These are phyloP conservation scores for Infundibulicybe gibba DNA, from an alignment of 768 basidiomycete species.

Conservation along the genomic window DNA sequence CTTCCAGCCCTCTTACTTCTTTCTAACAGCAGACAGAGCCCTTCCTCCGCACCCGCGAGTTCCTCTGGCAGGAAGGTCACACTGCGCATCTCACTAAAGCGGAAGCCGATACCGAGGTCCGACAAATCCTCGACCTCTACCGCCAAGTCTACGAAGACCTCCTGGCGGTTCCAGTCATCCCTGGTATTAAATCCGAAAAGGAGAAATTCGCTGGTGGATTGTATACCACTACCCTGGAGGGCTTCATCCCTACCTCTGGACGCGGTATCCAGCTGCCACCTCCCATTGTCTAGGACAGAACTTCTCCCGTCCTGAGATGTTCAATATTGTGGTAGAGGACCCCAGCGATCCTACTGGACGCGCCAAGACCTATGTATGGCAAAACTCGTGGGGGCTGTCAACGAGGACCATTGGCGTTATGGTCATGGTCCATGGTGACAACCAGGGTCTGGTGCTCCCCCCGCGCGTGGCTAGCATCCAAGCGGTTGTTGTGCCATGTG, in stretches of 20 bases:
- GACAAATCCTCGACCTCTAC: conserved; percentile 93
- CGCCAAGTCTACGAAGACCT: conserved; percentile 94
- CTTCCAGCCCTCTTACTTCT: neutral
- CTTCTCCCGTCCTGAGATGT: conserved; percentile 95
- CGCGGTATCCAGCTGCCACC: conserved; percentile 98
- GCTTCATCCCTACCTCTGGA: conserved; percentile 95
- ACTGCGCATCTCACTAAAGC: conserved; percentile 87
- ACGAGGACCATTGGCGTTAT: conserved; percentile 97
- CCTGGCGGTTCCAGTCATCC: conserved; percentile 95
- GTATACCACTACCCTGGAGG: conserved; percentile 98
- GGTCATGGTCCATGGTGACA: conserved; percentile 99
- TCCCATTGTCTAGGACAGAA: conserved; percentile 99
- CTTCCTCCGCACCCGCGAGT: conserved; percentile 98
- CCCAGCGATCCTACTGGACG: conserved; percentile 69
- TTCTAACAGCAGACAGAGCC: conserved; percentile 56
- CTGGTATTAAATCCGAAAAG: conserved; percentile 96
- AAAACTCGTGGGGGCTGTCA: conserved; percentile 97
- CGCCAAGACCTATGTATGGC: conserved; percentile 86
- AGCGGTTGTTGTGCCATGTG: conserved; percentile 89
- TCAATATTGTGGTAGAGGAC: conserved; percentile 96
- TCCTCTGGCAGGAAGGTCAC: conserved; percentile 99
- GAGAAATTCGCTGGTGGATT: conserved; percentile 98
- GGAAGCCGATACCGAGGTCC: conserved; percentile 91
- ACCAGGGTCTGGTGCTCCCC: conserved; percentile 96
- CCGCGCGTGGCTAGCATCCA: conserved; percentile 94